Evolutionary conservation across 2,329 filamentous ascomycete species (phyloP).

Genomic region (Amauroascus verrucosus): DNA sequence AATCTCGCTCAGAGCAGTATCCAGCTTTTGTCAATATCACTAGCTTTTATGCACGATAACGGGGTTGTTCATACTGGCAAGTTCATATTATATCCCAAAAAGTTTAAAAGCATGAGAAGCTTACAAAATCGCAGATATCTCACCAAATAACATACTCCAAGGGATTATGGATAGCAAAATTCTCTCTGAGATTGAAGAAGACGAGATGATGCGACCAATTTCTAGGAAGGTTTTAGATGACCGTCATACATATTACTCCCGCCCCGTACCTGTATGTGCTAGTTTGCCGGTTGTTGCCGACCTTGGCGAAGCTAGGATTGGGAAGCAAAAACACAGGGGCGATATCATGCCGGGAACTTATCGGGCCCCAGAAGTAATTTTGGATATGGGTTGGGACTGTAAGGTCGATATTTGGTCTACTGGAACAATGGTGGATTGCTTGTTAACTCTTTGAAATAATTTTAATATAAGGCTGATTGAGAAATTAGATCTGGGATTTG

Average conservation of each 20-base stretch:
- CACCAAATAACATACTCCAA: slow-evolving; percentile 9
- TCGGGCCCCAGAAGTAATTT: slow-evolving; percentile 20
- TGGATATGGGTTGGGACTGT: slow-evolving; percentile 19
- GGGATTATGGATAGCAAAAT: slow-evolving; percentile 4
- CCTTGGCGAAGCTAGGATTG: slow-evolving; percentile 8
- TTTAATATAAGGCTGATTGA: neutral
- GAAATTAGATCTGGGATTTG: slow-evolving; percentile 7
- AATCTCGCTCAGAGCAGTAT: neutral
- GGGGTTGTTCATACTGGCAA: neutral
- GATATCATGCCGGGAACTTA: slow-evolving; percentile 20
- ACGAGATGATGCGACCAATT: slow-evolving; percentile 3
- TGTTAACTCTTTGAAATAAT: neutral
- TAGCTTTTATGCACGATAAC: neutral
- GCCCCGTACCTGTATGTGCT: neutral
- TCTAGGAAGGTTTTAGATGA: slow-evolving; percentile 12
- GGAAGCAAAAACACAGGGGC: neutral
- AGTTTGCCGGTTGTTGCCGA: slow-evolving; percentile 8
- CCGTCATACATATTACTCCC: slow-evolving; percentile 7
- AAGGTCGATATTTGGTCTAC: slow-evolving; percentile 22
- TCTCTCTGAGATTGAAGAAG: slow-evolving; percentile 12
- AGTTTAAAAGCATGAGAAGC: neutral
- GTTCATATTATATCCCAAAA: neutral
- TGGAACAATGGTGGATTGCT: slow-evolving; percentile 18
- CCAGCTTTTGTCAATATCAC: neutral
- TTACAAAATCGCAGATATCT: neutral